Evolutionary conservation across 305 asterid genomes (phyloP), one percentile per base, ranked within the genome.

Genomic region (Fraxinus sp.): DNA sequence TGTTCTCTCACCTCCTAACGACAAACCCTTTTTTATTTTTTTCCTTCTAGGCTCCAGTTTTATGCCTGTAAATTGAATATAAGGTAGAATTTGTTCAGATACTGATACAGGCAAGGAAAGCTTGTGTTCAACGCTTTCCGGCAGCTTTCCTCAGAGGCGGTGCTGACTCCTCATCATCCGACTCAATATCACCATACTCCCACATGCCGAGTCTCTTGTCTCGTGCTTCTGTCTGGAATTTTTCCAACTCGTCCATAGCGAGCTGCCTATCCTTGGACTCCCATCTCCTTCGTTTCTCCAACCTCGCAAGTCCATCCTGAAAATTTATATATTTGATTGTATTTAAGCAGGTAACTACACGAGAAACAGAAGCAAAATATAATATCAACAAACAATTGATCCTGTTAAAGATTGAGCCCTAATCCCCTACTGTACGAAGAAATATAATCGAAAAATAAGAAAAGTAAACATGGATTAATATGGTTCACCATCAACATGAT

Each of bases 161-260:
- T n/a, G 57, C 92, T 11, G 74, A 8, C 20, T 95, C 99, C 85
- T 97, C 99, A 0, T 97, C 98, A 24, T 97, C 99, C 0, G 99
- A 97, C 83, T 94, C 91, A 24, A 97, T 89, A 86, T 97, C 97
- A 3, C 98, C 99, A 8, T 95, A 97, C 88, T 97, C 98, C 99
- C 99, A 97, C 98, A 95, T 95, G 4, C 94, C 93, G 0, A 81
- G 89, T 20, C 98, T 90, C 85, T 88, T 87, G 57, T 80, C 83
- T 1, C 92, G 92, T 36, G 99, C 99, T 86, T 92, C 97, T 0
- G 83, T 83, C 89, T 97, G 95, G 90, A 80, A 87, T 77, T 89
- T 93, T 22, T 95, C 98, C 88, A 97, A 78, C 52, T 91, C 97
- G 46, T 95, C 99, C 79, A 95, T 74, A 11, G 81, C 87, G 55